Evolutionary conservation across 2,329 filamentous ascomycete genomes (phyloP).

Genomic region (Exophiala oligosperma): DNA sequence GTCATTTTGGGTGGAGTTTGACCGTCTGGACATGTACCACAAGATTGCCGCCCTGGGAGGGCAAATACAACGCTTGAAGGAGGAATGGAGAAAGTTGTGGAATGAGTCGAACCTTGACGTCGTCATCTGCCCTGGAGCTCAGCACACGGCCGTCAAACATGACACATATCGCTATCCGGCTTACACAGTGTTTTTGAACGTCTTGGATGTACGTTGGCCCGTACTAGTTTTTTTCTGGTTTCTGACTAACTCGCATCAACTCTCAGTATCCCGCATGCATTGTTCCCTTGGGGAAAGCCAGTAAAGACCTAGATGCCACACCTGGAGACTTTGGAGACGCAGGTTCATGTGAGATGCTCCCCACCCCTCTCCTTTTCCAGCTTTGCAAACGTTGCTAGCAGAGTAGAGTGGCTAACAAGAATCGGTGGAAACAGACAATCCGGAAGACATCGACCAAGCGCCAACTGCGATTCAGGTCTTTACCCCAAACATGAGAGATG

Average conservation of each 20-base stretch:
- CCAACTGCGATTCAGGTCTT: constrained; percentile 3
- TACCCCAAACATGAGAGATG: background rate
- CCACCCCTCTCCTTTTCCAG: no score
- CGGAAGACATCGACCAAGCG: background rate
- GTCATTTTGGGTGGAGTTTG: background rate
- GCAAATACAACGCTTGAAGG: background rate
- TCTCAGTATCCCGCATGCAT: background rate
- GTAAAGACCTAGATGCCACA: background rate
- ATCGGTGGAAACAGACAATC: background rate
- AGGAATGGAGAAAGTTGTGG: constrained; percentile 8
- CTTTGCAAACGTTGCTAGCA: no score
- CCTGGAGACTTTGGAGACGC: no score
- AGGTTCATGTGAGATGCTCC: no score
- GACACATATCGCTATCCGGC: constrained; percentile 4
- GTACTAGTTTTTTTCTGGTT: background rate
- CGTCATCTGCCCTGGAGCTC: constrained; percentile 1
- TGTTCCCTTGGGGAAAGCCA: background rate
- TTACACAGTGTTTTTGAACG: constrained; percentile 7
- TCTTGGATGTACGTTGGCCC: constrained; percentile 5
- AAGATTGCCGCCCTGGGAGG: constrained; percentile 1
- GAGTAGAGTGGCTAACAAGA: background rate
- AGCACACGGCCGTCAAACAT: constrained; percentile 8
- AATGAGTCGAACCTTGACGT: background rate
- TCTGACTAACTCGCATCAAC: no score
- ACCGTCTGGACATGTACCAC: background rate